Percentiles rank a stretch among this genome's conserved stretches.
Evolutionary conservation across 2,329 filamentous ascomycete species (phyloP).

Genomic region (Stagonosporopsis vannaccii): DNA sequence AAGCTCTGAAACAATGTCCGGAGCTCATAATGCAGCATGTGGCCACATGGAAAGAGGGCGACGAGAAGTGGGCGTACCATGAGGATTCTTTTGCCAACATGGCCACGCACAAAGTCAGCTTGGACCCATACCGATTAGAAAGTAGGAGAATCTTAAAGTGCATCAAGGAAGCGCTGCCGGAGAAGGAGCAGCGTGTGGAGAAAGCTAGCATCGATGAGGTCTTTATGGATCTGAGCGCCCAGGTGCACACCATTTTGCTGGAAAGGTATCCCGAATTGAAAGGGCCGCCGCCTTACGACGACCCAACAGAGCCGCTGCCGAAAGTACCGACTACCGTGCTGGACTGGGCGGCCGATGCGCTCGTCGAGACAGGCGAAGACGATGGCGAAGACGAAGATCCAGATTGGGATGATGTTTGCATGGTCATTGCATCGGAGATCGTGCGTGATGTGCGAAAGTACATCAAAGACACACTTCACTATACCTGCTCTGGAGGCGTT

Average conservation of each 20-base stretch:
- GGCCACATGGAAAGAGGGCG: constrained; percentile 91
- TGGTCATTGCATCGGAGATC: constrained; percentile 88
- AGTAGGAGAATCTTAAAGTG: constrained; percentile 80
- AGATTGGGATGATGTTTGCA: constrained; percentile 95
- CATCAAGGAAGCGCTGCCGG: constrained; percentile 77
- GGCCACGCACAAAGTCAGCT: constrained; percentile 87
- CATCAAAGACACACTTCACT: constrained; percentile 75
- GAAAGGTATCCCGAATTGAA: constrained; percentile 77
- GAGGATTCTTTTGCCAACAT: constrained; percentile 82
- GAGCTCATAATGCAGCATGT: constrained; percentile 88
- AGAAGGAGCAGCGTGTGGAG: constrained; percentile 75
- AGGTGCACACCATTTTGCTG: constrained; percentile 78
- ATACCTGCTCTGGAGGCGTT: constrained; percentile 91
- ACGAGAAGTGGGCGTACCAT: constrained; percentile 90
- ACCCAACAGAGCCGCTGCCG: constrained; percentile 74
- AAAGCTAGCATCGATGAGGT: constrained; percentile 97
- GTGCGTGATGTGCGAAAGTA: constrained; percentile 75
- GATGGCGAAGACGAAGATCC: constrained; percentile 77
- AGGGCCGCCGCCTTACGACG: constrained; percentile 73
- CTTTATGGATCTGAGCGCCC: constrained; percentile 87
- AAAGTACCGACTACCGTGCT: constrained; percentile 75
- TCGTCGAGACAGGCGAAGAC: constrained; percentile 80
- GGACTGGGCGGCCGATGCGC: constrained; percentile 83
- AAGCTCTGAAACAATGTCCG: constrained; percentile 88
- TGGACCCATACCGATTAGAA: constrained; percentile 89